These are phyloP conservation scores for Noccaea bulbosa DNA, from an alignment of 345 rosid genomes.

Conservation along the genomic window DNA sequence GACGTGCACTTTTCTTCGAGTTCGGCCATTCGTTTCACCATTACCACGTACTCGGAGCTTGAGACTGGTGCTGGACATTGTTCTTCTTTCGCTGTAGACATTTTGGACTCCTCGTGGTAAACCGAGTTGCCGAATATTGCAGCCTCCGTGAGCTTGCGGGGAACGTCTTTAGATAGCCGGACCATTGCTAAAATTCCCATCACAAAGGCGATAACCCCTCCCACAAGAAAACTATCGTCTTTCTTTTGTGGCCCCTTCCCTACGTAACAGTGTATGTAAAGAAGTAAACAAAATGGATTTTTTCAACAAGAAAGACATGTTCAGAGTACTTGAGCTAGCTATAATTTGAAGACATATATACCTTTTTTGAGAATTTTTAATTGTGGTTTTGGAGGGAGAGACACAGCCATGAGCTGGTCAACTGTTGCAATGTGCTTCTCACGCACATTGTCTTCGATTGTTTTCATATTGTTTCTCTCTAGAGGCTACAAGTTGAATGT, in stretches of 20 bases:
- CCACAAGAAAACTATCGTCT: conserved; percentile 44
- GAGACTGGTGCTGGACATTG: conserved; percentile 47
- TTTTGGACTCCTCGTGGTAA: conserved; percentile 10
- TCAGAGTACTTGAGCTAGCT: conserved; percentile 15
- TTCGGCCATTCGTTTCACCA: conserved; percentile 72
- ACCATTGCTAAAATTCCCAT: conserved; percentile 70
- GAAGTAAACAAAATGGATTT: neutral
- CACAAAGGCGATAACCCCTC: conserved; percentile 61
- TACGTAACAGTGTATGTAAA: conserved; percentile 2
- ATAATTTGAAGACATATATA: neutral
- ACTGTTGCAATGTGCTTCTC: conserved; percentile 44
- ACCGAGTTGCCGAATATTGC: conserved; percentile 49
- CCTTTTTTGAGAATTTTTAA: conserved; percentile 1
- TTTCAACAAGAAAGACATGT: neutral
- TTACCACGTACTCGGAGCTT: conserved; percentile 51
- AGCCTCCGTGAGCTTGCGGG: conserved; percentile 60
- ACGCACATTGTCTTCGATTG: conserved; percentile 21
- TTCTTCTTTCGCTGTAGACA: conserved; percentile 19
- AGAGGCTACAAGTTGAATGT: conserved; percentile 24
- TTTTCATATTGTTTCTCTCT: conserved; percentile 34
- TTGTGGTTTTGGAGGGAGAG: conserved; percentile 42
- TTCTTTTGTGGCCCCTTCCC: conserved; percentile 36
- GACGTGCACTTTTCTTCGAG: conserved; percentile 61
- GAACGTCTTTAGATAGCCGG: conserved; percentile 60
- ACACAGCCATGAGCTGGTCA: conserved; percentile 53